Base-by-base conservation (phyloP, 2,329 filamentous ascomycete species). In the Sclerotinia nivalis region DNA sequence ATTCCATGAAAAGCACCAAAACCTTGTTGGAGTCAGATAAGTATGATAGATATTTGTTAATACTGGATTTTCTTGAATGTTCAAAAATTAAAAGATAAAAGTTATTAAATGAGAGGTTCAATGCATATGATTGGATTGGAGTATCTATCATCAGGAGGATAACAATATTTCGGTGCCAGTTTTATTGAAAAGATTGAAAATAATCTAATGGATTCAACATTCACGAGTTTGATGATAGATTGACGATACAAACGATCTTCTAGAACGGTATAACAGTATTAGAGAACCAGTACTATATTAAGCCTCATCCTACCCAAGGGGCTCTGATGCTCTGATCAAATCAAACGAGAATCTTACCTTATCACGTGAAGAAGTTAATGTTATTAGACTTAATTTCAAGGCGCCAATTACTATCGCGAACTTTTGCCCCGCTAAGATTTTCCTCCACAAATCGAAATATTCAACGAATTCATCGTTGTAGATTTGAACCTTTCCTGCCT, bases 391-490 rank as follows among this genome's bases (percentile, higher is more conserved):
- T 49, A 40, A 40, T 28, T 22, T 40, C 31, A 52, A 65, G 61
- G 61, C 34, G 28, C 6, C n/a, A 52, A 28, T 22, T 65, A 25
- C 34, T 22, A 52, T 40, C 61, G 50, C 50, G 50, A 66, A 66
- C 64, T 66, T 59, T 50, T 70, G 71, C 72, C 72, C 74, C 74
- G 71, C 73, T 71, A 73, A 70, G 65, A 60, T 60, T 62, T 62
- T 58, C 68, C 69, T 68, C 71, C 73, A 74, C 73, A 75, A 73
- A 75, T 72, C 68, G 73, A 74, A 73, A 74, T 74, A 72, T 71
- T 72, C 56, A 52, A 70, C 72, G 70, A 71, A 69, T 66, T 70
- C 62, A 70, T 31, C 15, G 37, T 68, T 49, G 59, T 34, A 25
- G 54, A 64, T 64, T 54, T 54, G 64, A 62, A 31, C 58, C 54